Evolutionary conservation across 1,284 basidiomycete genomes (phyloP).

Genomic region (Rhodofomes roseus): DNA sequence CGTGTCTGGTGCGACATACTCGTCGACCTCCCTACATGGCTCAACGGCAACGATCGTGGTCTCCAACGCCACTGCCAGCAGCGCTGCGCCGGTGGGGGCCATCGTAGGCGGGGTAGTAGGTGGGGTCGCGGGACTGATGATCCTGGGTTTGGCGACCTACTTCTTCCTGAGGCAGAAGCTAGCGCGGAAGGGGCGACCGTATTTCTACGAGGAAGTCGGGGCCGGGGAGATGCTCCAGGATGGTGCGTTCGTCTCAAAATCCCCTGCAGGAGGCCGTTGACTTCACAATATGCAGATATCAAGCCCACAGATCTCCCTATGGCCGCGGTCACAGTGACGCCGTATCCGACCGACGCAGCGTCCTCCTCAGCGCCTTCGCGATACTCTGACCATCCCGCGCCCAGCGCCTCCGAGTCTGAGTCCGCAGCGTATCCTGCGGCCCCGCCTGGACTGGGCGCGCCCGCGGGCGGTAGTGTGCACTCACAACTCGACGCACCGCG

Average conservation of each 20-base stretch:
- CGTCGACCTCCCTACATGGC: not conserved
- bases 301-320: not conserved
- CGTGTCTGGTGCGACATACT: not conserved
- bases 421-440: not conserved
- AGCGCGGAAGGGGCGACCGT: not conserved
- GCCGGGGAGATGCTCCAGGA: conserved; percentile 1
- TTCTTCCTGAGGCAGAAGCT: not conserved
- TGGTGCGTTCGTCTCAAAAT: not conserved
- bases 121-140: conserved; percentile 1
- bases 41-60: not conserved
- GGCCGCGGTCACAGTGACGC: not conserved
- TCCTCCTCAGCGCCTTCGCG: not conserved
- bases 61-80: not conserved
- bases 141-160: not conserved
- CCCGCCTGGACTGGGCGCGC: too few relatives aligned
- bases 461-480: too few relatives aligned
- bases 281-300: not conserved
- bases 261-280: not conserved
- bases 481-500: too few relatives aligned
- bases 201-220: conserved; percentile 2
- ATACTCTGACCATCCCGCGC: not conserved
- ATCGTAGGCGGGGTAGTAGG: conserved; percentile 13
- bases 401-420: not conserved
- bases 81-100: conserved; percentile 2
- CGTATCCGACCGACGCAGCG: not conserved